Conservation (phyloP, 75 land plant genomes). For the Selaginella tamariscina region DNA sequence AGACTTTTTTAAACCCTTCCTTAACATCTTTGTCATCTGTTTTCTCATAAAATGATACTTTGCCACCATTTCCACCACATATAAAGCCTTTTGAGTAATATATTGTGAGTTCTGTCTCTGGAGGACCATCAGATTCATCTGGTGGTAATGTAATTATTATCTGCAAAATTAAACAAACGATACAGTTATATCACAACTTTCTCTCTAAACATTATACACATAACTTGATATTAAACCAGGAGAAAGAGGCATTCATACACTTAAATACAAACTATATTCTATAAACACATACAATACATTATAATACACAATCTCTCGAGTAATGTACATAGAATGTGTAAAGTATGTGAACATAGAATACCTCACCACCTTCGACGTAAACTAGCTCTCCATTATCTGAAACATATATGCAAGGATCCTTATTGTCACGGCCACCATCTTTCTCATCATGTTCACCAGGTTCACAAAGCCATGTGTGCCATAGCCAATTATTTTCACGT, state of each 20-base stretch:
- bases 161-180: background rate
- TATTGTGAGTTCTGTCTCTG: slow-evolving; percentile 11
- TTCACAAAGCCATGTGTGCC: slow-evolving; percentile 23
- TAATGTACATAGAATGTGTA: no score
- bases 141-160: slow-evolving; percentile 13
- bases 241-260: no score
- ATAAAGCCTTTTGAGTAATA: slow-evolving; percentile 32
- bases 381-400: slow-evolving; percentile 3
- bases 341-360: slow-evolving; percentile 17
- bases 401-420: background rate
- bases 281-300: no score
- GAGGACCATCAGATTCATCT: slow-evolving; percentile 11
- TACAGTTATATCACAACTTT: no score
- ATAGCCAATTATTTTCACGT: slow-evolving; percentile 18
- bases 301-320: no score
- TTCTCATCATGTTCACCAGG: slow-evolving; percentile 7
- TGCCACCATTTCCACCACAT: slow-evolving; percentile 22
- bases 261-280: no score
- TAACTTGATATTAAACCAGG: no score
- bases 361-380: slow-evolving; percentile 9
- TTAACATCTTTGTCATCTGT: slow-evolving; percentile 22
- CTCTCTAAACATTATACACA: no score
- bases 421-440: slow-evolving; percentile 14
- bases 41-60: slow-evolving; percentile 20
- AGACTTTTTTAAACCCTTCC: slow-evolving; percentile 21